A percentile compares a stretch with the other conserved stretches of the same genome.
These are phyloP conservation scores for Aspergillus sp. DNA, from an alignment of 2,329 filamentous ascomycete species.

Conservation along the genomic window DNA sequence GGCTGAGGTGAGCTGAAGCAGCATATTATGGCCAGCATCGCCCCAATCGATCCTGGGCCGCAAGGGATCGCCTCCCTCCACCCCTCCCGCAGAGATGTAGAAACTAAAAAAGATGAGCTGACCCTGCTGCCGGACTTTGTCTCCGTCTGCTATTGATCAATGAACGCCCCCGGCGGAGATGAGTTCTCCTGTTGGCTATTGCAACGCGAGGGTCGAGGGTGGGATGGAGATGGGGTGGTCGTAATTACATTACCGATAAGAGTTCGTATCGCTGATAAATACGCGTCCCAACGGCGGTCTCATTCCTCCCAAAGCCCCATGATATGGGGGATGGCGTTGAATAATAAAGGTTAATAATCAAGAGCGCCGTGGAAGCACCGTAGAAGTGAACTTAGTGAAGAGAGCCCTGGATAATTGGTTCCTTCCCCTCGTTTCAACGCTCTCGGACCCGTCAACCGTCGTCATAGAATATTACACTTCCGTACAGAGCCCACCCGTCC, in stretches of 20 bases:
- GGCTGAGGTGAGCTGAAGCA: constrained; percentile 2
- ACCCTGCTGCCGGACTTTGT: neutral
- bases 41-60: constrained; percentile 3
- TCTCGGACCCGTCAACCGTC: constrained; percentile 18
- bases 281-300: neutral
- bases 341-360: neutral
- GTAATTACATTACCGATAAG: constrained; percentile 7
- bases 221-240: neutral
- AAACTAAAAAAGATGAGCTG: neutral
- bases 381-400: neutral
- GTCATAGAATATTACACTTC: constrained; percentile 12
- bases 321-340: neutral
- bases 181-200: neutral
- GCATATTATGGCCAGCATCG: neutral
- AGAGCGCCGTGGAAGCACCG: neutral
- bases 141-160: neutral
- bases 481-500: constrained; percentile 5
- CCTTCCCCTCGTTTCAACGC: constrained; percentile 10
- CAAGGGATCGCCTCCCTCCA: neutral
- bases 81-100: neutral
- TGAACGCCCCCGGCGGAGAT: neutral
- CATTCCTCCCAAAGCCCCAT: neutral
- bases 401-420: neutral
- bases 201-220: neutral
- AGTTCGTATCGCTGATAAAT: neutral